Evolutionary conservation across 1,139 yeast species (phyloP), one percentile per base, ranked within the genome.

Genomic region (Kodamaea fungicola): DNA sequence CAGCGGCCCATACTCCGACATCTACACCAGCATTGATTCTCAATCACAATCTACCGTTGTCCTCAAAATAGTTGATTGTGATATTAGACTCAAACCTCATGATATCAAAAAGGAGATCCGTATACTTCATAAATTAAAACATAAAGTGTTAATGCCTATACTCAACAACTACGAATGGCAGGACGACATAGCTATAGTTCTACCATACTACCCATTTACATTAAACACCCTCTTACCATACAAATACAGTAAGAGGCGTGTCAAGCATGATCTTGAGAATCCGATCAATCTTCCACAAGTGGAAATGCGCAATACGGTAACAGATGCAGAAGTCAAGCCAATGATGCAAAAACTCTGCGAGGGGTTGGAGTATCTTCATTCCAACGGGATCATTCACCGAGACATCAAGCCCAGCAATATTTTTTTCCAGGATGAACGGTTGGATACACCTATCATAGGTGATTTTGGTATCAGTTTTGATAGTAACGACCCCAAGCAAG

Each of bases 321-420:
- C 35, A 8, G 38, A 37, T 13, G n/a, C 10, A 6, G 39, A 33
- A 8, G 35, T 39, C 19, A 9, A 30, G 22, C 33, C 38, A 12
- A 67, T 81, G 7, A 52, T 73, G 6, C 35, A 35, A 5, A 78
- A 78, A 6, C 37, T 83, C 4, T 62, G 74, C 0, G 45, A 50
- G 1, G 92, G 80, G 0, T 53, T 85, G 16, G 50, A 46, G 2
- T 78, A 67, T 49, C 50, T 83, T 6, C 94, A 82, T 41, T 46
- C 55, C 0, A 49, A 67, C 2, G 80, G 80, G 0, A 73, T 90
- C n/a, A 88, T 90, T 10, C 97, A 90, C 55, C 71, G 97, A 33
- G 97, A 90, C 57, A 62, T 90, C 38, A 90, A 90, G 57, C 95
- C 95, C 0, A 78, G 78, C 12, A 90, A 90, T 52, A 71, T 90